These are phyloP conservation scores for Magnaporthales sp. DNA, from an alignment of 2,329 filamentous ascomycete genomes.

Conservation along the genomic window DNA sequence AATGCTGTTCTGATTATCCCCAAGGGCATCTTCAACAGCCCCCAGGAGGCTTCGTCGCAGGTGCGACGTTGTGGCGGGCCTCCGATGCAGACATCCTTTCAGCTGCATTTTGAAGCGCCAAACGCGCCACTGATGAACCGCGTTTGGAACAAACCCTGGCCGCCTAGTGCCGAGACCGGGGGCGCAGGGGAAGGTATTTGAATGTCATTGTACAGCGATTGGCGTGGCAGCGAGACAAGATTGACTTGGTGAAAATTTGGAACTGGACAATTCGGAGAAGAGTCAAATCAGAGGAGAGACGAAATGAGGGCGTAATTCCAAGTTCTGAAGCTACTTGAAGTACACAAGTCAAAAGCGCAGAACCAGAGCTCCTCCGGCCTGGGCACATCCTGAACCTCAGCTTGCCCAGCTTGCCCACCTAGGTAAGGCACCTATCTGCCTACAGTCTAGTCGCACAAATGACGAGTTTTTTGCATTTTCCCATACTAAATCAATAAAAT, in stretches of 20 bases:
- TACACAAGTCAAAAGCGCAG: not conserved
- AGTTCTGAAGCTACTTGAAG: not conserved
- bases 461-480: no score
- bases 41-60: not conserved
- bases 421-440: no score
- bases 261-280: not conserved
- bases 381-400: no score
- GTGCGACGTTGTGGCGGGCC: not conserved
- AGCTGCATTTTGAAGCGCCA: not conserved
- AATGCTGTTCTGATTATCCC: not conserved
- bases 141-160: not conserved
- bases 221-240: not conserved
- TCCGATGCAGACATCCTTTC: not conserved
- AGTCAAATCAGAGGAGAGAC: no score
- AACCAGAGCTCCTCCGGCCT: not conserved
- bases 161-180: not conserved
- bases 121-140: no score
- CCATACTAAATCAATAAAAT: no score
- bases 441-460: no score
- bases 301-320: not conserved
- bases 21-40: not conserved
- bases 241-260: not conserved
- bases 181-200: not conserved
- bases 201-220: not conserved
- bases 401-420: not conserved